Evolutionary conservation across 1,284 basidiomycete species (phyloP).

Genomic region (Ceratobasidium sp.): DNA sequence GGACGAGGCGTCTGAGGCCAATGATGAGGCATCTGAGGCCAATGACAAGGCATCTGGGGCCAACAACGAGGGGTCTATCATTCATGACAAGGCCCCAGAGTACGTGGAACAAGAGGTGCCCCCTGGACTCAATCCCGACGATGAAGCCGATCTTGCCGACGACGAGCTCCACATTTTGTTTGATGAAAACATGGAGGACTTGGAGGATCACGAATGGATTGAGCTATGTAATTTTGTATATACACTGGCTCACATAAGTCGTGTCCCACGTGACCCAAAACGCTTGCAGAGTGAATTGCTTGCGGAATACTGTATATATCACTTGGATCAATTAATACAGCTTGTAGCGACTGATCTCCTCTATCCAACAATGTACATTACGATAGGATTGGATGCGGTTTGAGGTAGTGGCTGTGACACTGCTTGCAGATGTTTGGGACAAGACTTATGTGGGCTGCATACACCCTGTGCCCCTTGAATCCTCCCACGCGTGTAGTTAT

Average conservation of each 20-base stretch:
- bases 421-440: not conserved
- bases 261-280: slow-evolving; percentile 4
- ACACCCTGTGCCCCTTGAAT: not conserved
- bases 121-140: too few relatives aligned
- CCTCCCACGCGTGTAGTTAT: not conserved
- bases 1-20: not conserved
- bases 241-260: slow-evolving; percentile 1
- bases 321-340: not conserved
- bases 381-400: not conserved
- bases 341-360: not conserved
- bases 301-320: not conserved
- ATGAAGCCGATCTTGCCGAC: not conserved
- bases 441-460: slow-evolving; percentile 4
- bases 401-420: not conserved
- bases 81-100: not conserved
- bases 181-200: not conserved
- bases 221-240: not conserved
- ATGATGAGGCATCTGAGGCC: not conserved
- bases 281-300: too few relatives aligned
- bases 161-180: not conserved
- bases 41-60: too few relatives aligned
- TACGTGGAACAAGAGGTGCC: not conserved
- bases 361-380: not conserved
- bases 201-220: slow-evolving; percentile 5
- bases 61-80: too few relatives aligned